Evolutionary conservation across 208 protist species (phyloP), one percentile per base, ranked within the genome.

Genomic region (Vickermania spadyakhi): DNA sequence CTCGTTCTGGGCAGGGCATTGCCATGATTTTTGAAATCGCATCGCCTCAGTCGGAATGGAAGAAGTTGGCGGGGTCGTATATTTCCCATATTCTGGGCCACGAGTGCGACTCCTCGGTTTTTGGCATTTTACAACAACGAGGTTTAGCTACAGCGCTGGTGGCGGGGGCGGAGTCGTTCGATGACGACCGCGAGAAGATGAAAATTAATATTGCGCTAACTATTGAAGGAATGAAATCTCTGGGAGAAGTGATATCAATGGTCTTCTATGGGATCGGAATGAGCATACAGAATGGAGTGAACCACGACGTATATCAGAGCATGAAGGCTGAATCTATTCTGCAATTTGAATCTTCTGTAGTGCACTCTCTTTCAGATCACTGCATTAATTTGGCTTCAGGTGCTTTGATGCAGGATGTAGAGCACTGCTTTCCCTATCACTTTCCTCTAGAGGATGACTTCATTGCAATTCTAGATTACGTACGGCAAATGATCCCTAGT

Each of bases 81-180:
- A 67, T 91, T 2, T 77, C 79, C 3, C 89, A 97, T 72, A 64
- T 97, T 21, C 62, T 98, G 42, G 96, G 96, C 0, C 96, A 98
- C 59, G 96, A 98, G 79, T 91, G 89, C 36, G 63, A 89, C 56
- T 83, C 77, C n/a, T 94, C 84, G 28, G 65, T 97, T 2, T 61
- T 98, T 26, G 77, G 85, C n/a, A 53, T 89, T 18, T 67, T 97
- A 28, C 92, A 96, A 65, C 31, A 62, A 41, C 72, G 62, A 31
- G 80, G 88, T 26, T 73, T 76, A 58, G 90, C 79, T 0, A 86
- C 77, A 3, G 70, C 26, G 21, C 83, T 97, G 65, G 25, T 77
- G n/a, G 87, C 76, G 28, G 92, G 93, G 4, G 14, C 61, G n/a
- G 21, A 56, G 28, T 59, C 58, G 25, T 30, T 82, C 36, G 77